Conservation (phyloP, 116 monocot genomes). For the Cymodocea nodosa region DNA sequence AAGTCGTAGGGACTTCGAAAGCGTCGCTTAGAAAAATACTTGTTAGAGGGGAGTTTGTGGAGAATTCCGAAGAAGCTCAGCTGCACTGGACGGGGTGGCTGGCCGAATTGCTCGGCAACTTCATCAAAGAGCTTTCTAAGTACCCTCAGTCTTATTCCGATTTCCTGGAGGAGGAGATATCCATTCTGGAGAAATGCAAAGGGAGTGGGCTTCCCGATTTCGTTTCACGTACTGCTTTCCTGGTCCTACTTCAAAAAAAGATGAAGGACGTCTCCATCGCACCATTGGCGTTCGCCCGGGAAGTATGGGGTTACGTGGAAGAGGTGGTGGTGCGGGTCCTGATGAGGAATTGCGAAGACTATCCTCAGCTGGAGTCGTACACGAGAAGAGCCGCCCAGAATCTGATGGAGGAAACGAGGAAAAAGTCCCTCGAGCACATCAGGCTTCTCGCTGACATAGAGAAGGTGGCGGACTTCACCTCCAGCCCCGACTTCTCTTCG, state of each 20-base stretch:
- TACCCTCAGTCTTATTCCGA: too few species aligned
- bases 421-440: constrained; percentile 11
- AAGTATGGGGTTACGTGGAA: constrained; percentile 34
- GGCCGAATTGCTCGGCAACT: too few species aligned
- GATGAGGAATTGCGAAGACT: constrained; percentile 20
- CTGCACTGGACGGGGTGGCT: too few species aligned
- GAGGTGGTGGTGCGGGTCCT: constrained; percentile 12
- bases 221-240: constrained; percentile 23
- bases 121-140: too few species aligned
- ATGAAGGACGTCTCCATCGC: constrained; percentile 8
- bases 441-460: constrained; percentile 42
- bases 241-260: constrained; percentile 11
- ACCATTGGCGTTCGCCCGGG: constrained; percentile 11
- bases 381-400: constrained; percentile 13
- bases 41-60: too few species aligned
- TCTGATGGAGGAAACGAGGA: constrained; percentile 27
- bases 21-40: too few species aligned
- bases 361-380: constrained; percentile 27
- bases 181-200: constrained; percentile 10
- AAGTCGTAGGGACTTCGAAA: too few species aligned
- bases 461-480: constrained; percentile 20
- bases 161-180: constrained; percentile 35
- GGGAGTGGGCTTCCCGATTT: constrained; percentile 39
- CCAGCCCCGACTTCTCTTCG: constrained; percentile 19
- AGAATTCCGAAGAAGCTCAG: too few species aligned